phyloP scores from a whole-genome alignment of 2,329 filamentous ascomycete genomes.

The Chalaropsis ovoidea region DNA sequence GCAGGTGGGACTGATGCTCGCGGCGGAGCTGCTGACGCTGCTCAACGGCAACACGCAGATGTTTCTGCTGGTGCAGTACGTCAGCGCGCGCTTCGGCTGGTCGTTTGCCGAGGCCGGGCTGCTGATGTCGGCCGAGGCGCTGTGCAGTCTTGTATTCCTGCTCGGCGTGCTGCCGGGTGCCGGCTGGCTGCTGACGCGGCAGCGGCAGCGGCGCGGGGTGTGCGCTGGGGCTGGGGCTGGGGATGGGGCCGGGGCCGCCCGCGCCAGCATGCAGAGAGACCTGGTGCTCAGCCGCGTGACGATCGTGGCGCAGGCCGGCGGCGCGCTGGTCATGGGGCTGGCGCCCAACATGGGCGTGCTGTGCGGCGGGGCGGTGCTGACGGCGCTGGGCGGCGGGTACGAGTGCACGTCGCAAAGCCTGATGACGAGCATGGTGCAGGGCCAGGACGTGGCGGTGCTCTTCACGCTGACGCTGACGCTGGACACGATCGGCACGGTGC shows the following conservation, averaged over 20 bases:
- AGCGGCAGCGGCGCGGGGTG: no score
- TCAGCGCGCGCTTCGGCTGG: conserved; percentile 28
- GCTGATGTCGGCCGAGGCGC: conserved; percentile 12
- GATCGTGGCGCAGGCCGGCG: conserved; percentile 18
- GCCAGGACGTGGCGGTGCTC: conserved; percentile 23
- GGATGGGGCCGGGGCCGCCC: no score
- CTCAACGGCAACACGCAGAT: conserved; percentile 8
- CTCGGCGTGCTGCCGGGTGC: conserved; percentile 11
- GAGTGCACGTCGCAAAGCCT: conserved; percentile 22
- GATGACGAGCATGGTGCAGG: conserved; percentile 22
- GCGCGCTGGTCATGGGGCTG: conserved; percentile 4
- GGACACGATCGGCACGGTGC: conserved; percentile 11
- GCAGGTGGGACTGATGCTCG: conserved; percentile 14
- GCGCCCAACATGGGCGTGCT: conserved; percentile 13
- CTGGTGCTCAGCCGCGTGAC: conserved; percentile 23
- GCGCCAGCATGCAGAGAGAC: not conserved
- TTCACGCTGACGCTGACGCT: conserved; percentile 21
- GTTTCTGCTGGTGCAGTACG: conserved; percentile 28
- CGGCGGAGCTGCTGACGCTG: conserved; percentile 5
- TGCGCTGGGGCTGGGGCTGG: no score
- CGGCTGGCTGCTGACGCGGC: conserved; percentile 4
- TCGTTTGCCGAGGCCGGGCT: conserved; percentile 18
- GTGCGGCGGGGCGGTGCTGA: conserved; percentile 11
- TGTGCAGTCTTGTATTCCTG: not conserved
- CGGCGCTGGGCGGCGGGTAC: conserved; percentile 17